Percentiles rank a stretch among this genome's conserved stretches.
Conservation (phyloP, 1,139 yeast species). For the Candida frijolesensis region DNA sequence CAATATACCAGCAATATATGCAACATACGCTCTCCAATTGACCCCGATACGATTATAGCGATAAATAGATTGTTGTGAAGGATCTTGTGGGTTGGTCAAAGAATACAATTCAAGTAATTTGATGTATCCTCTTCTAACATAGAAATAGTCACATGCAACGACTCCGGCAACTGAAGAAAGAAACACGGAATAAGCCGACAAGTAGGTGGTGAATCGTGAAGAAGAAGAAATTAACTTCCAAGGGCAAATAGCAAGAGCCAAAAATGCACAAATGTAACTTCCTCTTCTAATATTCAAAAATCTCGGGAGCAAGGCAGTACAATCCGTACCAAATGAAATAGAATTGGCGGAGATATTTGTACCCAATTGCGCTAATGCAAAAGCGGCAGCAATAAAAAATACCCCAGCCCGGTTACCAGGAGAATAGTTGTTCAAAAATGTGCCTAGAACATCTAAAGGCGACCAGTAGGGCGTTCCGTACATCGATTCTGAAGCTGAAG, state of each 20-base stretch:
- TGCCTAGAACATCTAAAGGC: constrained; percentile 74
- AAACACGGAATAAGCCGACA: constrained; percentile 86
- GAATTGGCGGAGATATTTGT: constrained; percentile 92
- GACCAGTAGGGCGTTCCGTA: constrained; percentile 81
- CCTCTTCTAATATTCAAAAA: constrained; percentile 82
- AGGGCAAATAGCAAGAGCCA: constrained; percentile 82
- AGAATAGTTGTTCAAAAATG: constrained; percentile 61
- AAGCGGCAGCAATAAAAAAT: constrained; percentile 74
- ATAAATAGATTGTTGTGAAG: constrained; percentile 44
- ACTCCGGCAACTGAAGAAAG: constrained; percentile 87
- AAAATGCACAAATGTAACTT: constrained; percentile 73
- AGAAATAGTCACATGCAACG: constrained; percentile 72
- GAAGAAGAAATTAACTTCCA: constrained; percentile 82
- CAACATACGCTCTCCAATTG: constrained; percentile 81
- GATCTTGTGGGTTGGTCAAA: constrained; percentile 35
- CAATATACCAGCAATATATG: constrained; percentile 72
- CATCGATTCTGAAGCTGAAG: constrained; percentile 73
- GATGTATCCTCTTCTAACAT: constrained; percentile 73
- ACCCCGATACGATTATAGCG: constrained; percentile 63
- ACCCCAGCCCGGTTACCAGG: constrained; percentile 77
- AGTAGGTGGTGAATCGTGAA: constrained; percentile 77
- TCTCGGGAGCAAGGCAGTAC: constrained; percentile 80
- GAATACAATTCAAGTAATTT: constrained; percentile 66
- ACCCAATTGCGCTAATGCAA: constrained; percentile 85
- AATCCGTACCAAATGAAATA: constrained; percentile 87